Evolutionary conservation across 768 basidiomycete genomes (phyloP).

Genomic region (Termitomyces sp.): DNA sequence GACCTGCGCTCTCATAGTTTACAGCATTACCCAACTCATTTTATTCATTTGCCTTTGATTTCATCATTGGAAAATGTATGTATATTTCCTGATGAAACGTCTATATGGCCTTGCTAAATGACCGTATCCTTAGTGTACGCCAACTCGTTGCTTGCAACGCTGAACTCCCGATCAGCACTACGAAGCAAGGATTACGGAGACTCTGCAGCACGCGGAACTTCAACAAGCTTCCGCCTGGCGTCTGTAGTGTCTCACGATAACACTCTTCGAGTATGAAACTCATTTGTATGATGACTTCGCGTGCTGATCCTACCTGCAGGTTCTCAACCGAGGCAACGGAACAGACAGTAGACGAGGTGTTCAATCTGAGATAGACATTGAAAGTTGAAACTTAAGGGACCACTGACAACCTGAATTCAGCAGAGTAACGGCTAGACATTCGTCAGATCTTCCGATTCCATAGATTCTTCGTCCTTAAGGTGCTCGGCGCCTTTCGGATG

Average conservation of each 20-base stretch:
- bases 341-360: conserved; percentile 8
- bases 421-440: conserved; percentile 9
- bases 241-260: conserved; percentile 21
- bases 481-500: neutral
- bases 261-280: conserved; percentile 10
- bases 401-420: too few relatives aligned
- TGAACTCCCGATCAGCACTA: conserved; percentile 38
- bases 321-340: conserved; percentile 7
- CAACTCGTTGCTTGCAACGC: conserved; percentile 41
- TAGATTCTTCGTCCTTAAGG: neutral
- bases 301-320: neutral
- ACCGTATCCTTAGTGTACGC: conserved; percentile 33
- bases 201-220: conserved; percentile 22
- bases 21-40: conserved; percentile 37
- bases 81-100: neutral
- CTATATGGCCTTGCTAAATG: neutral
- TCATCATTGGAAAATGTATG: conserved; percentile 47
- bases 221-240: conserved; percentile 31
- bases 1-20: conserved; percentile 27
- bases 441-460: neutral
- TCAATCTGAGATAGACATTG: neutral
- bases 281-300: neutral
- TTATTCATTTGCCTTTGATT: conserved; percentile 47
- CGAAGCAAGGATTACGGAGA: conserved; percentile 19
- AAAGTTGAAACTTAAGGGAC: too few relatives aligned